Conservation (phyloP, 495 filamentous ascomycete genomes). For the Neurospora sp. region DNA sequence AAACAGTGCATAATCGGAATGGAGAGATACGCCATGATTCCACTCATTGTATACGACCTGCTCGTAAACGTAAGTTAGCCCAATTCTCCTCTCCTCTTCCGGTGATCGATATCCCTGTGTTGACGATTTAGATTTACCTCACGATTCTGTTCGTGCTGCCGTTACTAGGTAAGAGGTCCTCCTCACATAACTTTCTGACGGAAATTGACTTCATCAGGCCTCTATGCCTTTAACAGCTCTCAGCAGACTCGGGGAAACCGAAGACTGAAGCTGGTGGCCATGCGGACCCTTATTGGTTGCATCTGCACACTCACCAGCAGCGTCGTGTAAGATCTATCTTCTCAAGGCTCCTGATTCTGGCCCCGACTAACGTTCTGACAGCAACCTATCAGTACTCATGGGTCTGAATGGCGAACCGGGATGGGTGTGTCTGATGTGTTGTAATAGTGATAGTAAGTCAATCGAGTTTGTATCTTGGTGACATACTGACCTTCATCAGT, state of each 20-base stretch:
- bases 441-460: slow-evolving; percentile 41
- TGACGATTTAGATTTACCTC: slow-evolving; percentile 37
- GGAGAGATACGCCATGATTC: slow-evolving; percentile 37
- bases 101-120: background rate
- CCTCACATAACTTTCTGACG: background rate
- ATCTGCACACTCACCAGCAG: slow-evolving; percentile 37
- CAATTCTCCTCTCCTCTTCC: background rate
- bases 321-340: slow-evolving; percentile 26
- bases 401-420: slow-evolving; percentile 42
- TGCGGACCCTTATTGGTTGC: slow-evolving; percentile 41
- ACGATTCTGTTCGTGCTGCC: slow-evolving; percentile 41
- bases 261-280: slow-evolving; percentile 29
- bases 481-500: slow-evolving; percentile 20
- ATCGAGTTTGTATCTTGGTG: background rate
- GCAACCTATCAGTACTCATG: slow-evolving; percentile 43
- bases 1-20: slow-evolving; percentile 45
- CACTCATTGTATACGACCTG: slow-evolving; percentile 40
- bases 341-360: background rate
- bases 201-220: slow-evolving; percentile 11
- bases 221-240: slow-evolving; percentile 31
- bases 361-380: slow-evolving; percentile 2
- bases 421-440: slow-evolving; percentile 49
- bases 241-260: slow-evolving; percentile 23
- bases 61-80: slow-evolving; percentile 34
- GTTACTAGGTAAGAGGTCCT: slow-evolving; percentile 28